phyloP scores from a whole-genome alignment of 2,329 filamentous ascomycete species.

The Epichloe baconii region DNA sequence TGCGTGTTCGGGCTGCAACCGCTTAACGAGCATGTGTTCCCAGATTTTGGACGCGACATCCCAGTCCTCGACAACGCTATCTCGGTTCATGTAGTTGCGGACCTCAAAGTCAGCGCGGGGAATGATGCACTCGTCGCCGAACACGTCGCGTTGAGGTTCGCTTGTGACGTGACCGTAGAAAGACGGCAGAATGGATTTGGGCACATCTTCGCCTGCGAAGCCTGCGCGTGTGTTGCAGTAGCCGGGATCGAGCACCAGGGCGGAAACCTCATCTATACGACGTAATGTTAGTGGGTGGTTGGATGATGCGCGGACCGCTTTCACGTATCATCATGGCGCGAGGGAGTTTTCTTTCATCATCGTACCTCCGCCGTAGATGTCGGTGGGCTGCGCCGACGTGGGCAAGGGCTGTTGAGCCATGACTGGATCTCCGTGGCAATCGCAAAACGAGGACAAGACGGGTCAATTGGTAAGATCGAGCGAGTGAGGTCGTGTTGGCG shows the following conservation, averaged over 20 bases:
- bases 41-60: constrained; percentile 79
- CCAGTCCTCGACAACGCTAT: constrained; percentile 93
- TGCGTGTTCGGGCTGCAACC: constrained; percentile 65
- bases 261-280: constrained; percentile 78
- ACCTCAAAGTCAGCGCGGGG: constrained; percentile 68
- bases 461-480: background rate
- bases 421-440: constrained; percentile 8
- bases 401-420: constrained; percentile 46
- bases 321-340: background rate
- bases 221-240: constrained; percentile 85
- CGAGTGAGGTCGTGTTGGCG: constrained; percentile 4
- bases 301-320: background rate
- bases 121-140: constrained; percentile 82
- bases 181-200: constrained; percentile 84
- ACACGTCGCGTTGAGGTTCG: constrained; percentile 45
- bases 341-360: constrained; percentile 4
- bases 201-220: constrained; percentile 94
- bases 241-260: constrained; percentile 89
- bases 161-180: constrained; percentile 59
- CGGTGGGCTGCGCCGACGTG: constrained; percentile 44
- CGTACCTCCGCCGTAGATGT: constrained; percentile 51
- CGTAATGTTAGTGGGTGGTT: constrained; percentile 2
- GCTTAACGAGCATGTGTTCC: constrained; percentile 84
- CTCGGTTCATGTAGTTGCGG: constrained; percentile 79
- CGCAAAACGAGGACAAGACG: background rate